Conservation (phyloP, 495 filamentous ascomycete species). For the Diplogelasinospora grovesii region DNA sequence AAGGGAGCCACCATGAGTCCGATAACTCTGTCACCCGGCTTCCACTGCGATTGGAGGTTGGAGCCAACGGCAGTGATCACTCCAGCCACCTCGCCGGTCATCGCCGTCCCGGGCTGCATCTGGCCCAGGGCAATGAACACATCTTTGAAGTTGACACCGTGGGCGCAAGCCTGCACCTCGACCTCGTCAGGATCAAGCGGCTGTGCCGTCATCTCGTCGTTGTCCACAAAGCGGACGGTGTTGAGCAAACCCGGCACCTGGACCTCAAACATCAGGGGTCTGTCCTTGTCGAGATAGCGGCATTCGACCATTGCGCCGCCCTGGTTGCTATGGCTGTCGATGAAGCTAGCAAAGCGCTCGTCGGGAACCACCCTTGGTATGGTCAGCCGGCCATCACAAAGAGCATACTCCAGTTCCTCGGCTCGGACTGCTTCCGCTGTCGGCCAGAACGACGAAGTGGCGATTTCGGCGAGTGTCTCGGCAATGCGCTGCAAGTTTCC, state of each 20-base stretch:
- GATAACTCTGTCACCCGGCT: slow-evolving; percentile 37
- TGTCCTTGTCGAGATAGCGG: slow-evolving; percentile 1
- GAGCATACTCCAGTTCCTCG: background rate
- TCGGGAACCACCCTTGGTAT: slow-evolving; percentile 1
- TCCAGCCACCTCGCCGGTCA: slow-evolving; percentile 34
- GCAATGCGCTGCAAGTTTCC: background rate
- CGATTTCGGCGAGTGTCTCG: background rate
- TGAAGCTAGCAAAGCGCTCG: background rate
- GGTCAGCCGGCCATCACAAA: background rate
- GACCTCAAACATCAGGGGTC: background rate
- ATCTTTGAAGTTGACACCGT: slow-evolving; percentile 29
- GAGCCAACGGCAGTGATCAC: slow-evolving; percentile 46
- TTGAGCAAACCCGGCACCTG: slow-evolving; percentile 12
- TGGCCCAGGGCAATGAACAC: slow-evolving; percentile 18
- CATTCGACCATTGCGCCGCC: background rate
- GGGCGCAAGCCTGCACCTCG: slow-evolving; percentile 14
- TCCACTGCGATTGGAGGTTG: slow-evolving; percentile 31
- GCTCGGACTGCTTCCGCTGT: background rate
- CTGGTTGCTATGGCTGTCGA: background rate
- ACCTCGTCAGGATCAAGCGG: slow-evolving; percentile 17
- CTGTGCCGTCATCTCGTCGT: background rate
- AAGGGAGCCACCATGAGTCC: slow-evolving; percentile 1
- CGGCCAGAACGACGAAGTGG: background rate
- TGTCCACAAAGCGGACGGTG: slow-evolving; percentile 15
- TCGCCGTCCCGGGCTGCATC: slow-evolving; percentile 15